Conservation (phyloP, 768 basidiomycete species). For the Suillus plorans region DNA sequence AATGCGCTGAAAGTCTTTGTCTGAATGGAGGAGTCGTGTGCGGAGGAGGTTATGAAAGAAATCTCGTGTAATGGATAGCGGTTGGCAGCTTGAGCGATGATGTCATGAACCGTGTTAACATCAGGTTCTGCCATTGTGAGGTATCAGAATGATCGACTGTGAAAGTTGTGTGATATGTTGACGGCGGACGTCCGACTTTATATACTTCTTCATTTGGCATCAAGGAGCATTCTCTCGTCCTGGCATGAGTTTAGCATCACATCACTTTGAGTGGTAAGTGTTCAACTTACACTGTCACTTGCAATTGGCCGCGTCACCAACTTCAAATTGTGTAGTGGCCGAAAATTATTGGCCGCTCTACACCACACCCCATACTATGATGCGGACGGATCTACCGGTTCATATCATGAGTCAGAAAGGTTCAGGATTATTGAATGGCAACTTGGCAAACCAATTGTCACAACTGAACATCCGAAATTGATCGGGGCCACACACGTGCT, state of each 20-base stretch:
- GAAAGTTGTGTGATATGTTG: not conserved
- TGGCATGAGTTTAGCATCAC: not conserved
- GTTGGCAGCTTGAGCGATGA: not conserved
- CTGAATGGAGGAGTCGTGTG: constrained; percentile 28
- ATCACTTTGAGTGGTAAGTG: not conserved
- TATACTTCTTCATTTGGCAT: not conserved
- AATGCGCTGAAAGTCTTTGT: constrained; percentile 25
- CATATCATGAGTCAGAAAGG: not conserved
- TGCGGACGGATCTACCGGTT: not conserved
- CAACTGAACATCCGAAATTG: not conserved
- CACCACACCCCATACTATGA: not conserved
- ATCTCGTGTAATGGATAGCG: constrained; percentile 17
- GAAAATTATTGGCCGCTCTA: not conserved
- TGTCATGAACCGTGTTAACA: not conserved
- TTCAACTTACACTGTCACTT: not conserved
- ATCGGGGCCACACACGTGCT: too few species aligned
- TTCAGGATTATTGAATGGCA: not conserved
- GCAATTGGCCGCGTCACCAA: not conserved
- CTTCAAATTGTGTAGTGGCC: not conserved
- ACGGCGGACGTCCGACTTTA: not conserved
- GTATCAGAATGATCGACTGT: not conserved
- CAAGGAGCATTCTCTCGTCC: not conserved
- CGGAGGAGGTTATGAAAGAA: constrained; percentile 27
- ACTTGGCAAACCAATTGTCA: not conserved
- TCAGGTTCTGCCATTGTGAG: not conserved